Conservation (phyloP, 177 flowering plant species). For the Vitis hybrid region DNA sequence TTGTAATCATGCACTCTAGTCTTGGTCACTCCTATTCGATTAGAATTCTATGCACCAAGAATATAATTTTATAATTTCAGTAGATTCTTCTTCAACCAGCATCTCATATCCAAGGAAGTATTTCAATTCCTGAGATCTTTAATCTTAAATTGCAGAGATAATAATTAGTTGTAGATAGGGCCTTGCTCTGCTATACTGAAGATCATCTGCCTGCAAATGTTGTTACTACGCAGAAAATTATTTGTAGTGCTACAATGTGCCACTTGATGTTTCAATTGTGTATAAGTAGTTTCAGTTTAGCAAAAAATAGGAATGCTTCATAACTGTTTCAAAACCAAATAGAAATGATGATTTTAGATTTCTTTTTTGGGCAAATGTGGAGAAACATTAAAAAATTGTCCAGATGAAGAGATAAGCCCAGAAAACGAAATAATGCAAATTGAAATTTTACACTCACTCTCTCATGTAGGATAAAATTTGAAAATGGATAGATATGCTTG, state of each 20-base stretch:
- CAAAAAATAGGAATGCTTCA: too few relatives aligned
- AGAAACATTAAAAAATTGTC: too few relatives aligned
- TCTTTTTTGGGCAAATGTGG: too few relatives aligned
- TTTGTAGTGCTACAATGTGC: neutral
- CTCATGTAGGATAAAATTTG: too few relatives aligned
- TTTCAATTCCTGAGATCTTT: neutral
- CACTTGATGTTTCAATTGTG: neutral
- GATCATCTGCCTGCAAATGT: neutral
- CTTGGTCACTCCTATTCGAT: neutral
- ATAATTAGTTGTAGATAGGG: too few relatives aligned
- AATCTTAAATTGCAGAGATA: neutral
- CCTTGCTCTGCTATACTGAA: neutral
- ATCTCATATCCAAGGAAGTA: neutral
- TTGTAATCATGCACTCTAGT: neutral
- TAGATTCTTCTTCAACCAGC: neutral
- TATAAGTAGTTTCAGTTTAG: neutral
- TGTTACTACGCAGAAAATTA: neutral
- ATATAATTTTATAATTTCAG: neutral
- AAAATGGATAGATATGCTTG: too few relatives aligned
- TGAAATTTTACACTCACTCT: too few relatives aligned
- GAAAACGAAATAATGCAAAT: too few relatives aligned
- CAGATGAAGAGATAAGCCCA: too few relatives aligned
- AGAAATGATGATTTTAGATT: too few relatives aligned
- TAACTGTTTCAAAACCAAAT: too few relatives aligned
- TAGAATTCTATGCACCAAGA: neutral